Conservation (phyloP, 805 yeast species). For the Yamadazyma scolyti region DNA sequence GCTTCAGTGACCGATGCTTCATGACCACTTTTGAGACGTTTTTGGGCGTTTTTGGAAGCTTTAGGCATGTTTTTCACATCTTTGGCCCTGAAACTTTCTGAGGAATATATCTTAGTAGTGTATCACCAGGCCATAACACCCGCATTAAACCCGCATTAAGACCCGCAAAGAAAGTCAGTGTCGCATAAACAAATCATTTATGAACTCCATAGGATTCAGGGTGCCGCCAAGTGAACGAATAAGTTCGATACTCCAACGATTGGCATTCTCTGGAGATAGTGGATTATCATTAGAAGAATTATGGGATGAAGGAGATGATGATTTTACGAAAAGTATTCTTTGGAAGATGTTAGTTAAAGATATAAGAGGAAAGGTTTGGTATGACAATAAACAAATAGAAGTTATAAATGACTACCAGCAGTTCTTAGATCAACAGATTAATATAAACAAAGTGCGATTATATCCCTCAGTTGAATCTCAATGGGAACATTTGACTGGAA, state of each 20-base stretch:
- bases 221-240: constrained; percentile 27
- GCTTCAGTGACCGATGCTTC: too few relatives aligned
- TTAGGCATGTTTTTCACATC: too few relatives aligned
- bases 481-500: constrained; percentile 56
- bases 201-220: too few relatives aligned
- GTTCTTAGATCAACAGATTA: constrained; percentile 15
- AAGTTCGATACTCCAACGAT: constrained; percentile 17
- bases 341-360: constrained; percentile 43
- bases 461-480: constrained; percentile 51
- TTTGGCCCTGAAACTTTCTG: too few relatives aligned
- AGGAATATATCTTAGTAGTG: too few relatives aligned
- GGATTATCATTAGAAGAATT: constrained; percentile 25
- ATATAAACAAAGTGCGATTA: constrained; percentile 16
- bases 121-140: too few relatives aligned
- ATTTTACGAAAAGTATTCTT: constrained; percentile 32
- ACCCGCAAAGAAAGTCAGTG: too few relatives aligned
- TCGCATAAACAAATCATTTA: too few relatives aligned
- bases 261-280: constrained; percentile 30
- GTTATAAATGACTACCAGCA: constrained; percentile 12
- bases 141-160: too few relatives aligned
- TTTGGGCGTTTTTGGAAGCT: too few relatives aligned
- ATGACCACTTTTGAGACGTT: too few relatives aligned
- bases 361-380: too few relatives aligned
- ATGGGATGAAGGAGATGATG: constrained; percentile 27
- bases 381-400: constrained; percentile 3